Base-by-base conservation (phyloP, 108 stramenopile genomes). In the Discostella stelligeroides region DNA sequence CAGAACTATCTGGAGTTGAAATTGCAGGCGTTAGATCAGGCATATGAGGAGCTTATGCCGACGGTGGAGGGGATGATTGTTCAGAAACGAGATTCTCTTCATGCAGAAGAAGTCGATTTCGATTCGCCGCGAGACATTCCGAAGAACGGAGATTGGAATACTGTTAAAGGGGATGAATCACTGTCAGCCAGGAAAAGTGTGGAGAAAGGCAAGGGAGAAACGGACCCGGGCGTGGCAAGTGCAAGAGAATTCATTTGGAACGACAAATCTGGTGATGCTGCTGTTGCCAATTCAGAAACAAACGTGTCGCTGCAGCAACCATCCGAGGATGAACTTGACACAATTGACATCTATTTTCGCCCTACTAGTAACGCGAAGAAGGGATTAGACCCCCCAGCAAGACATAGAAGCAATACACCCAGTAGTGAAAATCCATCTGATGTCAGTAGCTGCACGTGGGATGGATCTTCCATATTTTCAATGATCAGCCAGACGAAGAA, bases 11-110 rank as follows among this genome's bases (percentile, higher is more conserved):
- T 75, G 50, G 75, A 75, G 12, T 66, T 78, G 63, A 78, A 78
- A 56, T 61, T 78, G 15, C 69, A 66, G 15, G 76, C 76, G 29
- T 65, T 78, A 27, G 76, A 78, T 60, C 76, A 78, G 61, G 76
- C 76, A 12, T 42, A 47, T n/a, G 17, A 59, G 27, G 69, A 66
- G 56, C 51, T 78, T 6, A 47, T 78, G 29, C 67, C 60, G 38
- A n/a, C 20, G 13, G 49, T 30, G 27, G 40, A 40, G 11, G 54
- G 11, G 10, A 25, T 28, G 20, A 7, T 38, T 43, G 73, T 25
- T 45, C 28, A 42, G 20, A 34, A 14, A 41, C 49, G 37, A 48
- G 38, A 20, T 17, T 11, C 15, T 14, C 15, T 30, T 24, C 37
- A 37, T 37, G 14, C 1, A 27, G 55, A 37, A 56, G 55, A 56